Evolutionary conservation across 305 asterid species (phyloP).

Genomic region (Fraxinus platypoda): DNA sequence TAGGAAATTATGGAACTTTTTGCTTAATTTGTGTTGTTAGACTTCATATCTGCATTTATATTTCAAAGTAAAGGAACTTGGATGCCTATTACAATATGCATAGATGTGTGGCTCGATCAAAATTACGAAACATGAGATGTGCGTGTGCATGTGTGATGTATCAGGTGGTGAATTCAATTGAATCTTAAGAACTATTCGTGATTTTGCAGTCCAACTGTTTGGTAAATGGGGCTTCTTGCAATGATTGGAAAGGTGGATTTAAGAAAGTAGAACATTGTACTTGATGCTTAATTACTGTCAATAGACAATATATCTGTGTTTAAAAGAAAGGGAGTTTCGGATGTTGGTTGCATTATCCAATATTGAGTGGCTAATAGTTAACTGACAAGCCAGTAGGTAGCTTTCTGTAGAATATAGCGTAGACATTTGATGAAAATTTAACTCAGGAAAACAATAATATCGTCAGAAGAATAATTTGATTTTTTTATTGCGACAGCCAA

Average conservation of each 20-base stretch:
- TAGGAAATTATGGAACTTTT: not conserved
- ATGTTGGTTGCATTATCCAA: not conserved
- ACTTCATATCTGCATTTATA: not conserved
- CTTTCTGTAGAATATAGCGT: not conserved
- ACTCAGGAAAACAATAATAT: not conserved
- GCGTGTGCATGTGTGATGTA: not conserved
- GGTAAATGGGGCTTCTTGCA: slow-evolving; percentile 19
- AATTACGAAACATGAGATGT: not conserved
- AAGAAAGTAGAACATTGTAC: not conserved
- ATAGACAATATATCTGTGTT: not conserved
- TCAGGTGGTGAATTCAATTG: not conserved
- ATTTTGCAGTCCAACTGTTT: slow-evolving; percentile 32
- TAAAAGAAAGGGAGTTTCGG: not conserved
- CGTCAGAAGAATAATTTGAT: slow-evolving; percentile 4
- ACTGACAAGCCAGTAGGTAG: not conserved
- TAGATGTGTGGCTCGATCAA: not conserved
- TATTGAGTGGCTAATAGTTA: slow-evolving; percentile 4
- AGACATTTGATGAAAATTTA: not conserved
- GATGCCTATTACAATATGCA: not conserved
- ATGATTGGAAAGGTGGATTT: not conserved
- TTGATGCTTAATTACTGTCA: not conserved
- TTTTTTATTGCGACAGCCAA: slow-evolving; percentile 5
- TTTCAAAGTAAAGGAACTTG: not conserved
- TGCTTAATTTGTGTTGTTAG: not conserved
- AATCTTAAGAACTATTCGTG: not conserved